Evolutionary conservation across 164 flowering plant species (phyloP).

Genomic region (Chloranthus sessilifolius): DNA sequence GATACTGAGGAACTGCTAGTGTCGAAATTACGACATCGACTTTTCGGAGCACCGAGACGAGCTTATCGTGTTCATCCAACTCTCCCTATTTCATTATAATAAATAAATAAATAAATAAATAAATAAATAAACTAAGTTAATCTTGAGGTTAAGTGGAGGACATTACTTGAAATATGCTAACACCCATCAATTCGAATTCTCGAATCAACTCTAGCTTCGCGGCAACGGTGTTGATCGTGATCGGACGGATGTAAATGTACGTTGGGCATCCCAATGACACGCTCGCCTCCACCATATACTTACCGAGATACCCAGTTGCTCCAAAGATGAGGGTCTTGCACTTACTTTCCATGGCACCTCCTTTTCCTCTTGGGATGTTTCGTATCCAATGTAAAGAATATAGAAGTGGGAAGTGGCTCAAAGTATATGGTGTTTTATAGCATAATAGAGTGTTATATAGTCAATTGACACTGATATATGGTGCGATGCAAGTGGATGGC

Average conservation of each 20-base stretch:
- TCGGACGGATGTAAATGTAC: conserved; percentile 26
- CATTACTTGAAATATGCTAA: conserved; percentile 24
- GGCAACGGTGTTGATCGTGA: conserved; percentile 6
- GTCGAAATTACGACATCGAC: conserved; percentile 39
- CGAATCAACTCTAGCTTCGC: conserved; percentile 12
- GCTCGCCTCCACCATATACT: conserved; percentile 33
- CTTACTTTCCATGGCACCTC: conserved; percentile 7
- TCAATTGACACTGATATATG: no score
- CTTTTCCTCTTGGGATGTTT: no score
- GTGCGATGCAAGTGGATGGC: no score
- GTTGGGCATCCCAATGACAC: conserved; percentile 29
- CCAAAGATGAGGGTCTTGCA: conserved; percentile 36
- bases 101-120: no score
- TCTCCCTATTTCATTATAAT: conserved; percentile 33
- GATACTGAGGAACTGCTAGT: conserved; percentile 24
- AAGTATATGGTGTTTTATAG: no score
- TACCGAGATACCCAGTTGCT: conserved; percentile 38
- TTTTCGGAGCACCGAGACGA: conserved; percentile 18
- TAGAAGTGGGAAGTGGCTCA: no score
- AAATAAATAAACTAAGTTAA: no score
- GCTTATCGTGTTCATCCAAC: conserved; percentile 30
- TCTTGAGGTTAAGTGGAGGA: no score
- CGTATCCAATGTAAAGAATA: no score
- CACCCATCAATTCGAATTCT: conserved; percentile 28
- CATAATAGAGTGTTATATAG: no score